phyloP scores from a whole-genome alignment of 257 asterid genomes.

The Penstemon eatonii region DNA sequence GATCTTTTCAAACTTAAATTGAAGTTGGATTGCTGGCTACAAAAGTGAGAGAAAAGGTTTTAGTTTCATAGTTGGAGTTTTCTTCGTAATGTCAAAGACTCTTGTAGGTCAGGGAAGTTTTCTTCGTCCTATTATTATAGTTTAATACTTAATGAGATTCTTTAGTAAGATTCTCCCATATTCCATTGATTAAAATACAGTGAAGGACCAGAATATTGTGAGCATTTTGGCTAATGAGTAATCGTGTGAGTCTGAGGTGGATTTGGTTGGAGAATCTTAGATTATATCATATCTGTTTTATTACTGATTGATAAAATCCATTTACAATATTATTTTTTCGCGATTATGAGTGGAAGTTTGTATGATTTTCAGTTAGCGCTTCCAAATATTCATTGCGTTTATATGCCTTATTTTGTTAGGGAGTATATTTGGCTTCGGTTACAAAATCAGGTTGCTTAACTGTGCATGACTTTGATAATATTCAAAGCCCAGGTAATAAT shows the following conservation, averaged over 20 bases:
- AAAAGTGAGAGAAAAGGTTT: background rate
- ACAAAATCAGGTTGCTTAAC: constrained; percentile 89
- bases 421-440: constrained; percentile 85
- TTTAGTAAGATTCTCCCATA: background rate
- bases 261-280: background rate
- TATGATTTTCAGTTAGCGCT: constrained; percentile 6
- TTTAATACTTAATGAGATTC: background rate
- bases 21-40: background rate
- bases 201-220: background rate
- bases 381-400: constrained; percentile 12
- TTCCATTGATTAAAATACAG: background rate
- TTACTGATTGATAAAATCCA: background rate
- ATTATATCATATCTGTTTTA: background rate
- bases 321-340: background rate
- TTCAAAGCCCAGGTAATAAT: constrained; percentile 60
- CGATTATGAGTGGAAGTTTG: constrained; percentile 4
- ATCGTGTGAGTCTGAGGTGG: constrained; percentile 5
- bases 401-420: constrained; percentile 49
- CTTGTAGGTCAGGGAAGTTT: background rate
- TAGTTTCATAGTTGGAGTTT: background rate
- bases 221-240: background rate
- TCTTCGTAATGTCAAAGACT: background rate
- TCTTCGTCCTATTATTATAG: background rate
- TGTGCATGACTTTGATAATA: constrained; percentile 79
- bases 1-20: background rate